Percentiles rank a stretch among this genome's conserved stretches.
Conservation (phyloP, 495 filamentous ascomycete genomes). For the Annulohypoxylon stygium region DNA sequence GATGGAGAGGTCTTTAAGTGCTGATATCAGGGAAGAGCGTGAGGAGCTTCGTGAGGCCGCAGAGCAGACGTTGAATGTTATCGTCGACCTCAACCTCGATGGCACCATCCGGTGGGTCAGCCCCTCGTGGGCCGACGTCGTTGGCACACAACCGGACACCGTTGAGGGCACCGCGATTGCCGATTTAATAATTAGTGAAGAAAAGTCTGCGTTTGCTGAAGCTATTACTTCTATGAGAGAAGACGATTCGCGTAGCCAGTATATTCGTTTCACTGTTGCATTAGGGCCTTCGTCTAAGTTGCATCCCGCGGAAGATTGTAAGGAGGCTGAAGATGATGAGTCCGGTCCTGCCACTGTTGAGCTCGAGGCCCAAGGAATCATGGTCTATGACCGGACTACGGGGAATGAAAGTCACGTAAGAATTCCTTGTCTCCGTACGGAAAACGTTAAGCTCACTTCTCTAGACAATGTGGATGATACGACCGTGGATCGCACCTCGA, state of each 20-base stretch:
- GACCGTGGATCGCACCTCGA: slow-evolving; percentile 87
- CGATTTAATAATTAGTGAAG: slow-evolving; percentile 80
- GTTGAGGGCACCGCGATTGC: slow-evolving; percentile 83
- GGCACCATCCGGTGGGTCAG: slow-evolving; percentile 94
- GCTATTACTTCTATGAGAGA: slow-evolving; percentile 89
- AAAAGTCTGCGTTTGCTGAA: slow-evolving; percentile 81
- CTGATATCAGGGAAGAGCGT: slow-evolving; percentile 75
- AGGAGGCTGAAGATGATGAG: slow-evolving; percentile 62
- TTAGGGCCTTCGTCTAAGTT: slow-evolving; percentile 82
- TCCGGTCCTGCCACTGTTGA: slow-evolving; percentile 70
- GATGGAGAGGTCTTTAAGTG: slow-evolving; percentile 68
- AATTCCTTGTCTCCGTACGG: slow-evolving; percentile 36
- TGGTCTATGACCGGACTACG: slow-evolving; percentile 92
- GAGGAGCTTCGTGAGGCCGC: slow-evolving; percentile 95
- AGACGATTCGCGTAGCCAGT: slow-evolving; percentile 92
- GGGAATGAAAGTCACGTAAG: slow-evolving; percentile 91
- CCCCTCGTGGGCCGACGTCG: slow-evolving; percentile 94
- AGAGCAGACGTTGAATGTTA: slow-evolving; percentile 95
- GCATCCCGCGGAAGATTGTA: slow-evolving; percentile 61
- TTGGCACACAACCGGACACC: slow-evolving; percentile 79
- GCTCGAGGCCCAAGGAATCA: slow-evolving; percentile 95
- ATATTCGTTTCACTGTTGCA: slow-evolving; percentile 84
- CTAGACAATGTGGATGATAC: slow-evolving; percentile 99
- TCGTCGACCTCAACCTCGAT: slow-evolving; percentile 90
- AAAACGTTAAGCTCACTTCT: slow-evolving; percentile 43